Base-by-base conservation (phyloP, 2,329 filamentous ascomycete species). In the Hypocreales sp. region DNA sequence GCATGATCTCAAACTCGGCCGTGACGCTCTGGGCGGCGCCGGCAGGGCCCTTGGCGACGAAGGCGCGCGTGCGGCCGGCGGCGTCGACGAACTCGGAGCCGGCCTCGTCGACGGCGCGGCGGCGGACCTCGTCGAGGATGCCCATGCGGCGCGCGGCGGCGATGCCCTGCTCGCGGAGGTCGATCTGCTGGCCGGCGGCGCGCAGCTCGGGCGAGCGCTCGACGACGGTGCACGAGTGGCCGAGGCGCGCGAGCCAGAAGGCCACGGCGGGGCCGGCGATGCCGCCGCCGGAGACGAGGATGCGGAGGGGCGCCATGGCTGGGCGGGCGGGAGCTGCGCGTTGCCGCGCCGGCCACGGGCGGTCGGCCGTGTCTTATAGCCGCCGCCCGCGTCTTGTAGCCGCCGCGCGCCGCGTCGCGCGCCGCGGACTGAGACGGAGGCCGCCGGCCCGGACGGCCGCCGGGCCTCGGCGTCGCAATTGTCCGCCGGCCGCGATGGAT, bases 1-100 rank as follows among this genome's bases (percentile, higher is more conserved):
- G 53, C 55, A 75, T 64, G 26, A 75, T 64, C 47, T 75, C 70
- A 32, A 56, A 71, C 30, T 75, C 69, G 32, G 57, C 61, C 0
- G 61, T 66, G 15, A 68, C 43, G 7, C 45, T 47, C 38, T 66
- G 60, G 18, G 36, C 39, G 0, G 58, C 56, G 28, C 53, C 45
- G 4, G 56, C 59, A 0, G 56, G 44, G 35, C 58, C 56, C 19
- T 47, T 46, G 14, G 40, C 39, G 24, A 65, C 48, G 3, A 44
- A 44, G n/a, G 58, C 66, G 22, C 45, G 42, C 3, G 38, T 28
- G 1, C 39, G 43, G 29, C 59, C 57, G 1, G 43, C 31, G 0
- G 34, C 31, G 37, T 69, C 53, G 15, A 70, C 51, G 12, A 67
- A 37, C 18, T 51, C 38, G 1, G 66, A 15, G 4, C 68, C 70